These are phyloP conservation scores for Fusarium sublunatum DNA, from an alignment of 2,329 filamentous ascomycete species.

Conservation along the genomic window DNA sequence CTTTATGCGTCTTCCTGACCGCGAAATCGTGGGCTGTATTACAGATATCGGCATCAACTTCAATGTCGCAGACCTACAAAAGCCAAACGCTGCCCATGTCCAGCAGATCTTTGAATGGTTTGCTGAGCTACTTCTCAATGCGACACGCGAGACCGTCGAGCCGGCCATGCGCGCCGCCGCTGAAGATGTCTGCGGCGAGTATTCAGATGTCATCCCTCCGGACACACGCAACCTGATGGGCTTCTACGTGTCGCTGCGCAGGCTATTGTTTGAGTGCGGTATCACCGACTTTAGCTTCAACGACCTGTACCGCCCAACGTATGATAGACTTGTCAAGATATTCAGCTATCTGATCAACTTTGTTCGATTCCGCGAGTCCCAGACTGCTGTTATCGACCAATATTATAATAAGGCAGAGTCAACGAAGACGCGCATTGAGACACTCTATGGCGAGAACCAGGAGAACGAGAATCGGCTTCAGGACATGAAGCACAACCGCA, in stretches of 20 bases:
- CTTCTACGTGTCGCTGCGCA: constrained; percentile 87
- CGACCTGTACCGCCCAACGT: constrained; percentile 90
- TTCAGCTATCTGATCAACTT: constrained; percentile 99
- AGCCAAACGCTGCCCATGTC: constrained; percentile 92
- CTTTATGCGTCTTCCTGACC: constrained; percentile 70
- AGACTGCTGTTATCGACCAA: constrained; percentile 88
- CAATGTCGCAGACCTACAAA: constrained; percentile 85
- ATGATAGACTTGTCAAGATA: constrained; percentile 90
- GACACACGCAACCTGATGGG: constrained; percentile 96
- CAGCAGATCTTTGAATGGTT: constrained; percentile 99
- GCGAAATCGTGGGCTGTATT: constrained; percentile 96
- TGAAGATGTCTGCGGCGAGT: constrained; percentile 86
- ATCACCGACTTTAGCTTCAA: constrained; percentile 94
- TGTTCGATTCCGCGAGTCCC: constrained; percentile 93
- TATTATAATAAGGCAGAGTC: constrained; percentile 92
- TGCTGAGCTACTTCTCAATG: constrained; percentile 91
- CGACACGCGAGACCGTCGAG: constrained; percentile 91
- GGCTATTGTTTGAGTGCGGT: constrained; percentile 85
- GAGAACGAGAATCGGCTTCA: constrained; percentile 83
- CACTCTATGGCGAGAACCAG: constrained; percentile 85
- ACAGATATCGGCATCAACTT: constrained; percentile 96
- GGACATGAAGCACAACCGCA: constrained; percentile 83
- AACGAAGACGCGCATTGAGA: constrained; percentile 88
- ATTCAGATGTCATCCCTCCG: constrained; percentile 82
- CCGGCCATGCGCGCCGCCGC: constrained; percentile 94